Percentiles rank a stretch among this genome's conserved stretches.
phyloP scores from a whole-genome alignment of 768 basidiomycete species.

The Mycena haematopus region DNA sequence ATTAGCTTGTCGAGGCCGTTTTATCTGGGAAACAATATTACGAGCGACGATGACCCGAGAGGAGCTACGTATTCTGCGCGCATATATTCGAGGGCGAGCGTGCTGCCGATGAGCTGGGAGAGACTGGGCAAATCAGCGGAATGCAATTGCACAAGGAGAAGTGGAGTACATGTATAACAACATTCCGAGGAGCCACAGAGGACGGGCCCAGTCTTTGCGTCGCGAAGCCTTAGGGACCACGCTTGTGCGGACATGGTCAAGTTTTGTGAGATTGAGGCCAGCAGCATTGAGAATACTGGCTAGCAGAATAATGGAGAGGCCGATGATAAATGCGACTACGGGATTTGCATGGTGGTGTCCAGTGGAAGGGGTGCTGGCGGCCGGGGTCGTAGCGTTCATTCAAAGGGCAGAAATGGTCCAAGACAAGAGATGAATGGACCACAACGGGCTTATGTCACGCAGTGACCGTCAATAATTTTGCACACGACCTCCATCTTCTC shows the following conservation, averaged over 20 bases:
- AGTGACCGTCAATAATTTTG: too few species aligned
- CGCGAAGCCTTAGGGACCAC: constrained; percentile 78
- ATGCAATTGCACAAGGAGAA: not conserved
- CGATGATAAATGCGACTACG: constrained; percentile 80
- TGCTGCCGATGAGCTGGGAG: constrained; percentile 87
- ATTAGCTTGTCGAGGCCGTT: not conserved
- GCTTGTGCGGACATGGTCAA: constrained; percentile 86
- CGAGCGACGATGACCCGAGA: constrained; percentile 88
- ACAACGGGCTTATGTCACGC: too few species aligned
- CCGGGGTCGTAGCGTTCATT: constrained; percentile 18
- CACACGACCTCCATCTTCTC: too few species aligned
- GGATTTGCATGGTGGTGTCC: constrained; percentile 37
- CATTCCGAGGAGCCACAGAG: constrained; percentile 93
- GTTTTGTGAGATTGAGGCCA: constrained; percentile 93
- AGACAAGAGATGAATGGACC: not conserved
- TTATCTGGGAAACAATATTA: not conserved
- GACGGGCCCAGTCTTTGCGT: constrained; percentile 79
- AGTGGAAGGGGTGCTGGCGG: not conserved
- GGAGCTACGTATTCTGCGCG: constrained; percentile 92
- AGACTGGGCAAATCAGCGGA: constrained; percentile 49
- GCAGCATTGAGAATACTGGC: constrained; percentile 90
- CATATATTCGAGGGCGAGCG: constrained; percentile 87
- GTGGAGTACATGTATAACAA: constrained; percentile 82
- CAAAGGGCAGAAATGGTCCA: not conserved
- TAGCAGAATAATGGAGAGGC: constrained; percentile 82